phyloP scores from a whole-genome alignment of 495 filamentous ascomycete genomes.

The Hypoxylon lienhwacheense region DNA sequence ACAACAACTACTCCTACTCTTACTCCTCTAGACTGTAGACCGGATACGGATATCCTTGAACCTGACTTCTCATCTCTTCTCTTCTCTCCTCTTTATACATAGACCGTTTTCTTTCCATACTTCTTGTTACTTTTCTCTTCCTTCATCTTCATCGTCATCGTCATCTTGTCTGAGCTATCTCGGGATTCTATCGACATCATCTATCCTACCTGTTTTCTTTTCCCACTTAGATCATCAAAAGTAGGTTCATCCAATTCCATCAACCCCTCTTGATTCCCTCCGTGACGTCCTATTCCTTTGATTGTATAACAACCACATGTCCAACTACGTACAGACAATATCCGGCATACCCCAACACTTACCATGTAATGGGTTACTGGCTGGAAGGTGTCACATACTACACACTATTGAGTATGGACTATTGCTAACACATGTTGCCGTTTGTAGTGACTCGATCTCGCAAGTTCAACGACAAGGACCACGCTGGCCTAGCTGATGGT shows the following conservation, averaged over 20 bases:
- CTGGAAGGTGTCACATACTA: too few relatives aligned
- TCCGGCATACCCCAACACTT: too few relatives aligned
- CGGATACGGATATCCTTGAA: too few relatives aligned
- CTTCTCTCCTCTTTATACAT: slow-evolving; percentile 21
- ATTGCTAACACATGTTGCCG: slow-evolving; percentile 20
- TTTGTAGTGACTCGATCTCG: slow-evolving; percentile 87
- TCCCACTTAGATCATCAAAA: slow-evolving; percentile 17
- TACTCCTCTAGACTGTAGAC: slow-evolving; percentile 21
- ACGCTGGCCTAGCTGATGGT: slow-evolving; percentile 66
- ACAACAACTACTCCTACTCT: slow-evolving; percentile 19
- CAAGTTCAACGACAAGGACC: slow-evolving; percentile 88
- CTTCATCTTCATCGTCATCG: slow-evolving; percentile 3
- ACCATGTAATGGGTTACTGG: too few relatives aligned
- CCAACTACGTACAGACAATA: slow-evolving; percentile 9
- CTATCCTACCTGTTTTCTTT: slow-evolving; percentile 1
- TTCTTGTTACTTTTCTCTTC: slow-evolving; percentile 9
- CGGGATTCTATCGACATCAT: slow-evolving; percentile 9
- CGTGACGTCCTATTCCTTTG: slow-evolving; percentile 19
- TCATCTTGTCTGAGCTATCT: slow-evolving; percentile 11
- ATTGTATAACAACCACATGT: slow-evolving; percentile 2
- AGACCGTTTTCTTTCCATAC: background rate
- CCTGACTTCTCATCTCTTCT: slow-evolving; percentile 11
- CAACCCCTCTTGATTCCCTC: slow-evolving; percentile 17
- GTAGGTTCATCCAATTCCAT: slow-evolving; percentile 23
- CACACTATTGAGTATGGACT: too few relatives aligned